Percentiles rank a stretch among this genome's conserved stretches.
These are phyloP conservation scores for Metschnikowia lachancei DNA, from an alignment of 805 yeast genomes.

Conservation along the genomic window DNA sequence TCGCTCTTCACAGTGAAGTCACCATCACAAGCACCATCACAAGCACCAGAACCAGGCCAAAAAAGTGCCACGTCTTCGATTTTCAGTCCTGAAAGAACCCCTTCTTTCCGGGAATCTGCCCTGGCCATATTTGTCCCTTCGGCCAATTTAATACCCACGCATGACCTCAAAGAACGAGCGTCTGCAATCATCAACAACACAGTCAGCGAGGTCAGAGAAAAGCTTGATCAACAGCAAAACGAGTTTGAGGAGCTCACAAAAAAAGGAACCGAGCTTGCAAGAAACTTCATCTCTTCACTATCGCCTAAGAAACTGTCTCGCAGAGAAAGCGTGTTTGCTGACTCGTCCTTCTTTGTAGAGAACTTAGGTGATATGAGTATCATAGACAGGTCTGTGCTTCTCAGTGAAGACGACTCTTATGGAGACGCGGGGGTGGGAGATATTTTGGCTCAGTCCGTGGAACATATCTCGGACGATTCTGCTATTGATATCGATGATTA, in stretches of 20 bases:
- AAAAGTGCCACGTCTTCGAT: neutral
- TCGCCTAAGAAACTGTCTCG: slow-evolving; percentile 24
- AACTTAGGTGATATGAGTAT: slow-evolving; percentile 9
- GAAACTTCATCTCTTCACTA: slow-evolving; percentile 23
- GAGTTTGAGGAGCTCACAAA: slow-evolving; percentile 26
- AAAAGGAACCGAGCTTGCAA: slow-evolving; percentile 28
- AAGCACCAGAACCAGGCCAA: too few species aligned
- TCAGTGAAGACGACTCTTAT: slow-evolving; percentile 17
- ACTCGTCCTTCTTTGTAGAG: slow-evolving; percentile 32
- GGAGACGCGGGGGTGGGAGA: neutral
- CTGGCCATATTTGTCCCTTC: neutral
- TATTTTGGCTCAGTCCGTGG: too few species aligned
- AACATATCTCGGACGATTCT: slow-evolving; percentile 10
- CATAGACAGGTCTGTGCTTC: slow-evolving; percentile 14
- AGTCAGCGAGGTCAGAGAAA: slow-evolving; percentile 18
- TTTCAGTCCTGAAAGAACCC: too few species aligned
- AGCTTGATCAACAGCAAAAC: slow-evolving; percentile 21
- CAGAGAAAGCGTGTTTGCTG: slow-evolving; percentile 14
- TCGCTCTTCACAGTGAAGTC: slow-evolving; percentile 5
- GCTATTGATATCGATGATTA: slow-evolving; percentile 27
- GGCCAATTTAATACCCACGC: slow-evolving; percentile 4
- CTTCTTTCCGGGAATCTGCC: neutral
- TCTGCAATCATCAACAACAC: slow-evolving; percentile 21
- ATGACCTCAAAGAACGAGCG: slow-evolving; percentile 21
- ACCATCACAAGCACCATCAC: neutral